These are phyloP conservation scores for Penicillium paneum DNA, from an alignment of 2,329 filamentous ascomycete species.

Conservation along the genomic window DNA sequence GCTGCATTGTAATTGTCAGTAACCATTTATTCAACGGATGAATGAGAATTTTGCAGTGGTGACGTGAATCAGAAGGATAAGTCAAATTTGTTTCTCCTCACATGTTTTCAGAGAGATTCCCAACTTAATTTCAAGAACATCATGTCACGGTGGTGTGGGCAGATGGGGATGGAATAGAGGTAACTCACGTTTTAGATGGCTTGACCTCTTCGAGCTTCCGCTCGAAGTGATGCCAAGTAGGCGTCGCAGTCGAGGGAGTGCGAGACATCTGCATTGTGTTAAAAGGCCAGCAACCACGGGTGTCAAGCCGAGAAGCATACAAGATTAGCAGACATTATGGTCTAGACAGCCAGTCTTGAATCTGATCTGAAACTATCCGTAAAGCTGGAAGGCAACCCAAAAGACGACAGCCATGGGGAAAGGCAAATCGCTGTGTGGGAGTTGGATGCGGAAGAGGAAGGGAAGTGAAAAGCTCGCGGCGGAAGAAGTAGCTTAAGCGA, in stretches of 20 bases:
- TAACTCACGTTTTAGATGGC: constrained; percentile 82
- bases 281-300: constrained; percentile 33
- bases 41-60: constrained; percentile 2
- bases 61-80: constrained; percentile 64
- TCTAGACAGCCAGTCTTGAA: constrained; percentile 16
- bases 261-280: constrained; percentile 61
- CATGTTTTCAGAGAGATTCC: constrained; percentile 99
- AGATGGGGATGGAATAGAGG: constrained; percentile 4
- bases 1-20: constrained; percentile 51
- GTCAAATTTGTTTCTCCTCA: constrained; percentile 86
- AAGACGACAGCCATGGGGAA: constrained; percentile 35
- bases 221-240: constrained; percentile 71
- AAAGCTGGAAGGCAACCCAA: constrained; percentile 32
- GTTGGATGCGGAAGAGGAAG: constrained; percentile 17
- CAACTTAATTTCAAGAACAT: constrained; percentile 83
- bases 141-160: constrained; percentile 56
- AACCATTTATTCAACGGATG: constrained; percentile 4
- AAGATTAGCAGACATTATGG: constrained; percentile 41
- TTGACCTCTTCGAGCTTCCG: constrained; percentile 78
- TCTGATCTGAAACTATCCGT: constrained; percentile 29
- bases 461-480: constrained; percentile 20
- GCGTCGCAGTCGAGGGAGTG: constrained; percentile 67
- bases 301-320: constrained; percentile 40
- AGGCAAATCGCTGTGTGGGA: constrained; percentile 23
- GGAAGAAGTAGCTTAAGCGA: constrained; percentile 17